These are phyloP conservation scores for Euphorbia peplus DNA, from an alignment of 345 rosid genomes.

Conservation along the genomic window DNA sequence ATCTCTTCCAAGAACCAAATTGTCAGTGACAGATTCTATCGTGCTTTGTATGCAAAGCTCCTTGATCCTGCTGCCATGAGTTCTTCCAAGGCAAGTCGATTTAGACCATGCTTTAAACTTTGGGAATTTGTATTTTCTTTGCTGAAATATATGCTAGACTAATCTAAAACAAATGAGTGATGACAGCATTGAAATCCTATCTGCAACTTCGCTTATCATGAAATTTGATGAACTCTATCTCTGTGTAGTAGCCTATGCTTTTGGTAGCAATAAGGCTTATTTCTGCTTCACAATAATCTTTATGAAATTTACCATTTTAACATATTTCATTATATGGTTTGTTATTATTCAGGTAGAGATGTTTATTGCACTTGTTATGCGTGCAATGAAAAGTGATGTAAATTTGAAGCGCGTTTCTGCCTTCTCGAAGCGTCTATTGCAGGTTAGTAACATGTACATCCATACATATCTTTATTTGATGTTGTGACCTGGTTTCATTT, in stretches of 20 bases:
- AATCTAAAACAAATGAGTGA: no score
- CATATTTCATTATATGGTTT: not conserved
- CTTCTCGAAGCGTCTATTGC: slow-evolving; percentile 85
- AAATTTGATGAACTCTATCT: not conserved
- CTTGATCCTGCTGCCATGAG: slow-evolving; percentile 87
- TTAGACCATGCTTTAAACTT: not conserved
- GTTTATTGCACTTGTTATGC: slow-evolving; percentile 86
- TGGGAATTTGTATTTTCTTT: not conserved
- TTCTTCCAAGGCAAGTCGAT: slow-evolving; percentile 79
- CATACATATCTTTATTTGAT: not conserved
- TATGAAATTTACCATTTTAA: not conserved
- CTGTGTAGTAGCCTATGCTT: not conserved
- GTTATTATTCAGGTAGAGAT: slow-evolving; percentile 69
- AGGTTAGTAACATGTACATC: slow-evolving; percentile 41
- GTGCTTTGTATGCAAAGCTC: slow-evolving; percentile 87
- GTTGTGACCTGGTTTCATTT: not conserved
- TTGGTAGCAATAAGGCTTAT: not conserved
- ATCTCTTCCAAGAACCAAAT: slow-evolving; percentile 93
- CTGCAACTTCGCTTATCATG: not conserved
- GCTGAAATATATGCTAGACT: not conserved
- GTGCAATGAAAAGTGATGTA: slow-evolving; percentile 89
- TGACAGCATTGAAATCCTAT: not conserved
- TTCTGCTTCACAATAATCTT: not conserved
- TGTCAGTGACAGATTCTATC: slow-evolving; percentile 92
- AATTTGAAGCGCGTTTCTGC: slow-evolving; percentile 86